Evolutionary conservation across 768 basidiomycete species (phyloP), one percentile per base, ranked within the genome.

Genomic region (Suillus tomentosus): DNA sequence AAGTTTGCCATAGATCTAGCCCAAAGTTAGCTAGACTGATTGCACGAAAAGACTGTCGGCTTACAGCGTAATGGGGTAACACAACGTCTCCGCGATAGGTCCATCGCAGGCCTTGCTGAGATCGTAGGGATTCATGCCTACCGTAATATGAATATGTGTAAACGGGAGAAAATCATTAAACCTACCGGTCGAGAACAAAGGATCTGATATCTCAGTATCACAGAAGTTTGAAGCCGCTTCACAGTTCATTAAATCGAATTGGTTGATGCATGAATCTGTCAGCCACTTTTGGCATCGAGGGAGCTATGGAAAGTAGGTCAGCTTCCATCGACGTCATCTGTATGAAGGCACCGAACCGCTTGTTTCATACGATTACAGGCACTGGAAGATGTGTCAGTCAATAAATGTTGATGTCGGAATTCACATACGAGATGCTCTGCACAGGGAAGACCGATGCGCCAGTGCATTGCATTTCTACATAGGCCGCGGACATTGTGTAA

Each of bases 211-310:
- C 66, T 86, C 80, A n/a, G 69, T 74, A 36, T 84, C 77, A 71
- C 93, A 95, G 71, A 93, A 93, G 47, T 67, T 73, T 55, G 84
- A 79, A 8, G 92, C 90, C 17, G 87, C 91, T 10, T 79, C 77
- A 68, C 93, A 95, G 67, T 83, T 80, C 65, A 91, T 84, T 7
- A 79, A 72, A 70, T 95, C 92, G 65, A 87, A 89, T 15, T 77
- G 77, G 63, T 90, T 82, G 51, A 93, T 79, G 66, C 93, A 95
- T 42, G 80, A 79, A 40, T 80, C 76, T 19, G 81, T 74, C 65
- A 88, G 79, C 66, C 82, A 82, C 65, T 82, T 82, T 67, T 87
- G 77, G 73, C 93, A 95, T 45, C 87, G 84, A 36, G 91, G 89
- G 15, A 94, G 79, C 88, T 91, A 67, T 31, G n/a, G 8, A 48